Evolutionary conservation across 257 asterid species (phyloP).

Genomic region (Anisodus tanguticus): DNA sequence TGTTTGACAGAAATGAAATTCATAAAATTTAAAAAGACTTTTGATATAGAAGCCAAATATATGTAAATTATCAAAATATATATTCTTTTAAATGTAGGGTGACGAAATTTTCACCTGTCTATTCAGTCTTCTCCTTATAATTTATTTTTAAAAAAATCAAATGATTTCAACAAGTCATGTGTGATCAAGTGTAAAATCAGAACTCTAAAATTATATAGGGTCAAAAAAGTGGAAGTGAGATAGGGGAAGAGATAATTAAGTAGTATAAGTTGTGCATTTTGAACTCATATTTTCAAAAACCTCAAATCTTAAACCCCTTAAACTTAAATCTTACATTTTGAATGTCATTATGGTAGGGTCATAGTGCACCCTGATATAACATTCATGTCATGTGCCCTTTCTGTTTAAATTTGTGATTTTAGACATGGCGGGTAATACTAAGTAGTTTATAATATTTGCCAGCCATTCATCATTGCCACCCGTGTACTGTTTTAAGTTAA

Average conservation of each 20-base stretch:
- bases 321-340: neutral
- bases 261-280: neutral
- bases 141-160: too few species aligned
- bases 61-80: neutral
- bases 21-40: neutral
- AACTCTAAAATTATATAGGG: neutral
- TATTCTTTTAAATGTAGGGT: neutral
- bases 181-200: too few species aligned
- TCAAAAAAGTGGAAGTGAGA: neutral
- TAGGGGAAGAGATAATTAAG: too few species aligned
- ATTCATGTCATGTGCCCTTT: slow-evolving; percentile 37
- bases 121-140: too few species aligned
- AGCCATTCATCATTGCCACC: slow-evolving; percentile 2
- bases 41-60: neutral
- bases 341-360: slow-evolving; percentile 39
- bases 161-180: too few species aligned
- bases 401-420: neutral
- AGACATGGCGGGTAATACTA: neutral
- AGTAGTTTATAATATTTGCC: neutral
- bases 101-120: neutral
- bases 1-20: neutral
- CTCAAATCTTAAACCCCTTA: neutral
- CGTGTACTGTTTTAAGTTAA: slow-evolving; percentile 25
- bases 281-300: neutral
- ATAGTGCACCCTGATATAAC: slow-evolving; percentile 32